These are phyloP conservation scores for Tinospora cordifolia DNA, from an alignment of 164 flowering plant genomes.

Conservation along the genomic window DNA sequence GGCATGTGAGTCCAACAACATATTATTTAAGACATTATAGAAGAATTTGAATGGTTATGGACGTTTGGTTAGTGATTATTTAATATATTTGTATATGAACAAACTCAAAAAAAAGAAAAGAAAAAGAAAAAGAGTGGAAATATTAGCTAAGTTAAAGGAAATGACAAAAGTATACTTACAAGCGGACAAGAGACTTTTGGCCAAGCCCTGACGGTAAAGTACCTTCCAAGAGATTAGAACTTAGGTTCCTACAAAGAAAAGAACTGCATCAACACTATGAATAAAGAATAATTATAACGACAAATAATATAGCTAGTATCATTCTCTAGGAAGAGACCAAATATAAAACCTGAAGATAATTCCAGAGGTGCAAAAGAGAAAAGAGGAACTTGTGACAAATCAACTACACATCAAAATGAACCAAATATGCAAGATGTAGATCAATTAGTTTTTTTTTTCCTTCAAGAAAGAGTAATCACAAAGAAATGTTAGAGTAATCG, in stretches of 20 bases:
- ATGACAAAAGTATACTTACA: constrained; percentile 47
- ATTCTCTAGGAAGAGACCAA: neutral
- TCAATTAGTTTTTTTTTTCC: neutral
- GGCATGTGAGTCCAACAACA: neutral
- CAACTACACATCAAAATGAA: neutral
- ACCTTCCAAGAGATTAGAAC: constrained; percentile 75
- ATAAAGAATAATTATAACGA: neutral
- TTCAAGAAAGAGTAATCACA: neutral
- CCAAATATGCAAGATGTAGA: neutral
- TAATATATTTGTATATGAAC: neutral
- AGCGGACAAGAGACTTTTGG: constrained; percentile 52
- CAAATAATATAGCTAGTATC: neutral
- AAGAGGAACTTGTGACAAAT: too few relatives aligned
- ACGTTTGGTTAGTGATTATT: too few relatives aligned
- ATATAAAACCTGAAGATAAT: neutral
- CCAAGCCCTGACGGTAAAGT: constrained; percentile 73
- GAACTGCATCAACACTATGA: neutral
- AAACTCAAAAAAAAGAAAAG: neutral
- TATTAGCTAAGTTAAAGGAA: too few relatives aligned
- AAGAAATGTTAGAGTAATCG: neutral
- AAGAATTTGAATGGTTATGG: too few relatives aligned
- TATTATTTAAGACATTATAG: neutral
- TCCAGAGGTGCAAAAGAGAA: neutral
- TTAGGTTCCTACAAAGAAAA: constrained; percentile 64
- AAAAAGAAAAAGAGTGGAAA: neutral